Percentiles rank a stretch among this genome's conserved stretches.
These are phyloP conservation scores for Neopestalotiopsis sp. DNA, from an alignment of 2,329 filamentous ascomycete genomes.

Conservation along the genomic window DNA sequence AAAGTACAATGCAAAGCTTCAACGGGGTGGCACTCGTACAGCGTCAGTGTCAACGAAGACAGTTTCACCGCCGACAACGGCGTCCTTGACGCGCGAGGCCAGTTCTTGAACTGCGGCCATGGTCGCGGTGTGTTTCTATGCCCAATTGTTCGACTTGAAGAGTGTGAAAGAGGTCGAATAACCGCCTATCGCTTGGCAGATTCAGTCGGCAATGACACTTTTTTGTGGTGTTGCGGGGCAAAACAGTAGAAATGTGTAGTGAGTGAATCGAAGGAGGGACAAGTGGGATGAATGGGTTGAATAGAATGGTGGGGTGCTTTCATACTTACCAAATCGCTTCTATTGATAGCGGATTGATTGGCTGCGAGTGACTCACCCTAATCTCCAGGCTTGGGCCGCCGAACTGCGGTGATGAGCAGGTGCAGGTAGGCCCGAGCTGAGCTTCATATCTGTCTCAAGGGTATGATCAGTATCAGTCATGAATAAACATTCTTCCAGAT, in stretches of 20 bases:
- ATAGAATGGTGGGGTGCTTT: slow-evolving; percentile 17
- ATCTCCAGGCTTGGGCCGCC: slow-evolving; percentile 2
- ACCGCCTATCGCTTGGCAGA: not conserved
- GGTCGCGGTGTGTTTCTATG: slow-evolving; percentile 23
- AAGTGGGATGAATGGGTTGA: not conserved
- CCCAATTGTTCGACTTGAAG: not conserved
- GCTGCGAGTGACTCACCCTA: slow-evolving; percentile 20
- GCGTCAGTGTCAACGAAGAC: slow-evolving; percentile 83
- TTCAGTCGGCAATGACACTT: slow-evolving; percentile 3
- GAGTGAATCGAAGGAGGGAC: not conserved
- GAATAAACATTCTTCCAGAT: not conserved
- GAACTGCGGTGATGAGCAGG: slow-evolving; percentile 3
- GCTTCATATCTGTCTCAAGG: slow-evolving; percentile 5
- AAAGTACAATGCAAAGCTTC: too few relatives aligned
- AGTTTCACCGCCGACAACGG: slow-evolving; percentile 40
- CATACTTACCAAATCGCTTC: slow-evolving; percentile 8
- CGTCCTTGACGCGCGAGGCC: slow-evolving; percentile 53
- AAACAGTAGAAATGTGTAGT: slow-evolving; percentile 11
- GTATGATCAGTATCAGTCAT: not conserved
- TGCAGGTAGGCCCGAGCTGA: slow-evolving; percentile 7
- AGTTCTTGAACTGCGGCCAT: slow-evolving; percentile 56
- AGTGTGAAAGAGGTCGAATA: not conserved
- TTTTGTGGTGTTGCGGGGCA: slow-evolving; percentile 15
- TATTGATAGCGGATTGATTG: slow-evolving; percentile 19
- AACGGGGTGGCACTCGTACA: slow-evolving; percentile 14